Evolutionary conservation across 306 rosid genomes (phyloP), one percentile per base, ranked within the genome.

Genomic region (Pachyrhizus erosus): DNA sequence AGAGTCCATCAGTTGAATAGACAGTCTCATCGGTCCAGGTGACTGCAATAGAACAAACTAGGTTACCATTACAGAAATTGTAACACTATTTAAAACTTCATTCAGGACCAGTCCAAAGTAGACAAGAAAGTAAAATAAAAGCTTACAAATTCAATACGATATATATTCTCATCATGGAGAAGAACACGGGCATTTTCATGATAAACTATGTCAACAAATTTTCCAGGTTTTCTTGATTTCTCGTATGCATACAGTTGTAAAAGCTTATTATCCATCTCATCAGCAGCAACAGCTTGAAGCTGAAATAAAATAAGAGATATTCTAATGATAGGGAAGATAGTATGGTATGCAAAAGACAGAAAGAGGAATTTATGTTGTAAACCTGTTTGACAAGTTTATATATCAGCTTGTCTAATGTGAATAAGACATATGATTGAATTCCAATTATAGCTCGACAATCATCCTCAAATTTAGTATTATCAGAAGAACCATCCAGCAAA

Each of bases 391-490:
- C 98, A 78, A 93, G 91, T 89, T 93, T 96, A 87, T 89, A 96
- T 72, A 96, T 93, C 88, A 96, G 89, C 89, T 96, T 93, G 92
- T 96, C 99, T 70, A 96, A 88, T 17, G 99, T 96, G 85, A 96
- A 96, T 61, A 96, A 84, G 88, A 96, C 87, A 87, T 93, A 96
- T 74, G 98, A 93, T 49, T 94, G 99, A 67, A 94, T 96, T 84
- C 99, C 99, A 84, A 96, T 92, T 73, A 88, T 91, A 82, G 99
- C 97, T 84, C 98, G 98, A 52, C 97, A 96, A 84, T 96, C 99
- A 89, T 96, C 99, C 91, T 96, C 99, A 87, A 93, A 96, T 86
- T 96, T 96, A 12, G 99, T 85, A 83, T 96, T 93, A 80, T 96
- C 99, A 13, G 98, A 93, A 79, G 99, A 93, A 81, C 99, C 99